Evolutionary conservation across 768 basidiomycete genomes (phyloP).

Genomic region (Podaxis sp.): DNA sequence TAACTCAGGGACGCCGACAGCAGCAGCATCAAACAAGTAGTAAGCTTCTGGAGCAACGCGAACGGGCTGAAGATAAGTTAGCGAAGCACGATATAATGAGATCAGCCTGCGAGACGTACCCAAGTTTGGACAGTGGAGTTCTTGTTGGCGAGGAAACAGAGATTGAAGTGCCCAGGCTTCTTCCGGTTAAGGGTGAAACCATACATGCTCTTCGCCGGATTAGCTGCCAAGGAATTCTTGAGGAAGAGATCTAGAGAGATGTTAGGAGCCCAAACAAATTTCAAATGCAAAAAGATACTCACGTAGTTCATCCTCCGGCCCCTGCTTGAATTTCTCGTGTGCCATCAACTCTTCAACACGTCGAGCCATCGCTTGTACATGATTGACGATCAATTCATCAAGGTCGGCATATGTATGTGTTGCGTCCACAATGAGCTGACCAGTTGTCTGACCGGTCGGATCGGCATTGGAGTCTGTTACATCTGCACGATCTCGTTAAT

Average conservation of each 20-base stretch:
- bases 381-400: slow-evolving; percentile 95
- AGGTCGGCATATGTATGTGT: slow-evolving; percentile 88
- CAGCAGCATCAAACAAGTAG: slow-evolving; percentile 85
- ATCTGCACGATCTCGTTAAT: slow-evolving; percentile 38
- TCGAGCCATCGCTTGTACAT: slow-evolving; percentile 90
- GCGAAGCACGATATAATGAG: slow-evolving; percentile 3
- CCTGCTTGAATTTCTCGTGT: slow-evolving; percentile 92
- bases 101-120: slow-evolving; percentile 47
- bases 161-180: slow-evolving; percentile 87
- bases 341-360: slow-evolving; percentile 93
- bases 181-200: slow-evolving; percentile 90
- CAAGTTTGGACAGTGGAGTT: slow-evolving; percentile 87
- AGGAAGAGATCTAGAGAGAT: slow-evolving; percentile 68
- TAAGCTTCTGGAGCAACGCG: slow-evolving; percentile 87
- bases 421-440: slow-evolving; percentile 67
- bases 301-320: slow-evolving; percentile 89
- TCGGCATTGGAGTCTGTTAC: slow-evolving; percentile 80
- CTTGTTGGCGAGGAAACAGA: slow-evolving; percentile 92
- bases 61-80: slow-evolving; percentile 54
- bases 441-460: slow-evolving; percentile 59
- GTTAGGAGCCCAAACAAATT: background rate
- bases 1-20: slow-evolving; percentile 86
- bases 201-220: slow-evolving; percentile 93
- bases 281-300: slow-evolving; percentile 29
- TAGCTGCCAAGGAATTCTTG: slow-evolving; percentile 87